These are phyloP conservation scores for Lachancea meyersii DNA, from an alignment of 805 yeast species.

Conservation along the genomic window DNA sequence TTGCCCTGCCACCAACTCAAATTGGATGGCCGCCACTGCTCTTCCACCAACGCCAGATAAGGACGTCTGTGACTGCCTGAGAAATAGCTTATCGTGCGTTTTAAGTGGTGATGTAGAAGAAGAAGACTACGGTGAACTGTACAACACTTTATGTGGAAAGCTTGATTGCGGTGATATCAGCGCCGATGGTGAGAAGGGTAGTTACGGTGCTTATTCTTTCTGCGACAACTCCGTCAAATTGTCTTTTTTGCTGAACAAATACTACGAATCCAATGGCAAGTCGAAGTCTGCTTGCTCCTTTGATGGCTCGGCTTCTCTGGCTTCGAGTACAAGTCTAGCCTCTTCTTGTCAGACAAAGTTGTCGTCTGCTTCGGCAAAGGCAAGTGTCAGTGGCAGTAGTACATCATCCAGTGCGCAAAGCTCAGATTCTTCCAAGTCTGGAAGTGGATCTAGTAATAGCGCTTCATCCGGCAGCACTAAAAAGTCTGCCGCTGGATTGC, in stretches of 20 bases:
- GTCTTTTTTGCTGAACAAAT: slow-evolving; percentile 51
- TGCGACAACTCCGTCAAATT: slow-evolving; percentile 56
- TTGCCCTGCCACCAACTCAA: slow-evolving; percentile 47
- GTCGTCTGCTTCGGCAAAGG: slow-evolving; percentile 50
- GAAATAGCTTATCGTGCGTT: slow-evolving; percentile 47
- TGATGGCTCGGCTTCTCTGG: slow-evolving; percentile 52
- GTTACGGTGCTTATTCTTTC: slow-evolving; percentile 65
- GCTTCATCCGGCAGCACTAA: slow-evolving; percentile 48
- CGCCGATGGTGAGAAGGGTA: slow-evolving; percentile 51
- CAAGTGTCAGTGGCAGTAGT: slow-evolving; percentile 44
- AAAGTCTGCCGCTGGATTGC: slow-evolving; percentile 26
- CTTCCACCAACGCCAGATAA: slow-evolving; percentile 70
- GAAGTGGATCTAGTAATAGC: slow-evolving; percentile 34
- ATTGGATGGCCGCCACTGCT: slow-evolving; percentile 54
- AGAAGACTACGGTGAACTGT: slow-evolving; percentile 51
- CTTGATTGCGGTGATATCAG: slow-evolving; percentile 51
- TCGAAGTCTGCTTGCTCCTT: slow-evolving; percentile 50
- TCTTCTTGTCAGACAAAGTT: slow-evolving; percentile 47
- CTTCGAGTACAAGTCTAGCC: slow-evolving; percentile 36
- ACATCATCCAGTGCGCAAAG: slow-evolving; percentile 35
- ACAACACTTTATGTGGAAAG: slow-evolving; percentile 46
- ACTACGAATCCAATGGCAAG: slow-evolving; percentile 41
- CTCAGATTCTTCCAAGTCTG: slow-evolving; percentile 33
- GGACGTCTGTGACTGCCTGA: slow-evolving; percentile 52
- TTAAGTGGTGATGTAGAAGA: slow-evolving; percentile 34